Evolutionary conservation across 495 filamentous ascomycete species (phyloP), one percentile per base, ranked within the genome.

Genomic region (Daldinia concentrica): DNA sequence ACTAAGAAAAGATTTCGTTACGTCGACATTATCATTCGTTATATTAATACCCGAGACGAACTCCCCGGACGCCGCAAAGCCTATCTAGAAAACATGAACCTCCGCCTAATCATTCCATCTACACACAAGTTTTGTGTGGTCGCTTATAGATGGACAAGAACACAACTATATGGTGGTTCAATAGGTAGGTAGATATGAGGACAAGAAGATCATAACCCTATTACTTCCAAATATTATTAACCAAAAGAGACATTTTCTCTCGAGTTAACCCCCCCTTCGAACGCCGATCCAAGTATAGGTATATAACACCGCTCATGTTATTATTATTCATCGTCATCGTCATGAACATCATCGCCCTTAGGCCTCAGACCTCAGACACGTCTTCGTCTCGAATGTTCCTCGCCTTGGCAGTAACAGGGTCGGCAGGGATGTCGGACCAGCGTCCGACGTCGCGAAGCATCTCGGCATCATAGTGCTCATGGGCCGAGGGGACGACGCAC

Each of bases 311-410:
- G n/a, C 41, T 17, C 6, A 4, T 12, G n/a, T 17, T 48, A 48
- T 22, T 48, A 48, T 22, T 48, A 48, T 48, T 62, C 64, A 55
- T 24, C 54, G 22, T 41, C 66, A 37, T 22, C n/a, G 30, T 56
- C 57, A 43, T 54, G 2, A 4, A 29, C 26, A 11, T n/a, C 26
- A 54, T 30, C 26, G n/a, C 29, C 27, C 30, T 57, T 57, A 22
- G 19, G 6, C 51, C 54, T 58, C 54, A 14, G 36, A 17, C 12
- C 7, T 65, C 58, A 0, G 0, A 9, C 11, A 63, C 12, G 27
- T 73, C 71, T 51, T 66, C 66, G 27, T 73, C 71, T 6, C 19
- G 62, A 15, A 73, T 68, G 52, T 6, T 58, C 54, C 52, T 60
- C 14, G 59, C 55, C 39, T 19, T 34, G 9, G 19, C 55, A 12